Percentiles rank a stretch among this genome's conserved stretches.
These are phyloP conservation scores for Lipomyces yamanashiensis DNA, from an alignment of 805 yeast species.

Conservation along the genomic window DNA sequence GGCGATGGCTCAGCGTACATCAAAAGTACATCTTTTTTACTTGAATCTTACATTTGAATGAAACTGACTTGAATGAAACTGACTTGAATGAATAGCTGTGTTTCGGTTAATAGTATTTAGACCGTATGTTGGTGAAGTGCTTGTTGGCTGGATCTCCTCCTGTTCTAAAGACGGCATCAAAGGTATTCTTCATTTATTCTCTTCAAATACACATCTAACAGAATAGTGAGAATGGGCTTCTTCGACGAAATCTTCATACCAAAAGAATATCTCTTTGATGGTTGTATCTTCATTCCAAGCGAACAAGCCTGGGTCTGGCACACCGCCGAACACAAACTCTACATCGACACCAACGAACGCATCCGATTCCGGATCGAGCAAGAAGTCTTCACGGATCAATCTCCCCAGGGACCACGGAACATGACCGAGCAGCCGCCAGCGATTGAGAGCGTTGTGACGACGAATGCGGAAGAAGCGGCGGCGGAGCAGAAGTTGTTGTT, in stretches of 20 bases:
- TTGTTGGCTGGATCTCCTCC: conserved; percentile 91
- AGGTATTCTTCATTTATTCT: conserved; percentile 43
- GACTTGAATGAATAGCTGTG: conserved; percentile 47
- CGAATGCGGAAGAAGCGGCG: conserved; percentile 16
- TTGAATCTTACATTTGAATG: not conserved
- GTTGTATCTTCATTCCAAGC: conserved; percentile 62
- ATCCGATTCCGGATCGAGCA: conserved; percentile 90
- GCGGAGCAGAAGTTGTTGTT: conserved; percentile 17
- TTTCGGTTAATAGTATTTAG: conserved; percentile 83
- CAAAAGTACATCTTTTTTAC: conserved; percentile 13
- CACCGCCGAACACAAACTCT: conserved; percentile 73
- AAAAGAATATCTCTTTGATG: conserved; percentile 77
- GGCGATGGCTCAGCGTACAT: conserved; percentile 80
- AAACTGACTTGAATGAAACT: not conserved
- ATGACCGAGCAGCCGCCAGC: conserved; percentile 42
- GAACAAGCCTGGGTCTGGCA: conserved; percentile 98
- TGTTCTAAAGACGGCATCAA: conserved; percentile 87
- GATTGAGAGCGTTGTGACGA: conserved; percentile 39
- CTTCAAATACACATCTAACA: not conserved
- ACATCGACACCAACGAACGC: conserved; percentile 87
- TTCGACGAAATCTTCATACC: conserved; percentile 94
- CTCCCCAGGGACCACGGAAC: conserved; percentile 68
- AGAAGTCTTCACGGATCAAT: conserved; percentile 80
- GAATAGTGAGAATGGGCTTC: conserved; percentile 68
- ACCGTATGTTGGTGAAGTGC: conserved; percentile 91